A percentile compares a stretch with the other conserved stretches of the same genome.
These are phyloP conservation scores for carrot (Daucus carota) DNA, from an alignment of 129 eudicot species.

Conservation along the genomic window DH1_v3.0 NC_030381.2:27703001-27703500, in stretches of 20 bases:
- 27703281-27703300: background rate
- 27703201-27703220: background rate
- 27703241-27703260: background rate
- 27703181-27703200: background rate
- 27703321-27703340: conserved; percentile 88
- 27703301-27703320: conserved; percentile 69
- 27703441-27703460: background rate
- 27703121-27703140: background rate
- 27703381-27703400: conserved; percentile 80
- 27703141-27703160: background rate
- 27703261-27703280: background rate
- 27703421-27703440: conserved; percentile 27
- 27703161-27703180: no score
- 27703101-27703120: conserved; percentile 6
- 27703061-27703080: conserved; percentile 56
- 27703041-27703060: conserved; percentile 81
- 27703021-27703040: conserved; percentile 99
- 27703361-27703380: conserved; percentile 91
- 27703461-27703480: background rate
- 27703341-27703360: conserved; percentile 98
- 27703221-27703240: background rate
- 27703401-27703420: conserved; percentile 69
- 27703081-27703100: conserved; percentile 6
- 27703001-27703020: conserved; percentile 69
- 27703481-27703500: background rate